These are phyloP conservation scores for Pseudoperonospora humuli DNA, from an alignment of 352 stramenopile genomes.

Conservation along the genomic window DNA sequence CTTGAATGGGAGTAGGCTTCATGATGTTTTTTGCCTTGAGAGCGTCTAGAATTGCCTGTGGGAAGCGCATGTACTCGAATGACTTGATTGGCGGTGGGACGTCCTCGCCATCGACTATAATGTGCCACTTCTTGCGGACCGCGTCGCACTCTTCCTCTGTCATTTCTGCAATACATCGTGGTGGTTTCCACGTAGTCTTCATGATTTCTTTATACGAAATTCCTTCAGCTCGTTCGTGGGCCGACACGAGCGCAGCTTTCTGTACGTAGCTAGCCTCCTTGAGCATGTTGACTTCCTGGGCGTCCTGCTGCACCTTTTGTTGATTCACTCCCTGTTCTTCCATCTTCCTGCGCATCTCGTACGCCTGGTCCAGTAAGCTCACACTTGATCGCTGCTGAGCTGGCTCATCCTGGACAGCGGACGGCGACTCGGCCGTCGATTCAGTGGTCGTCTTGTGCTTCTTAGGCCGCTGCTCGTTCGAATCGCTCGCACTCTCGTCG, in stretches of 20 bases:
- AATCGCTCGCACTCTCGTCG: constrained; percentile 12
- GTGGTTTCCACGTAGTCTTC: constrained; percentile 88
- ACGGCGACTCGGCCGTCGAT: not conserved
- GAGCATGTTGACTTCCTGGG: constrained; percentile 89
- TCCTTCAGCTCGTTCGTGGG: constrained; percentile 87
- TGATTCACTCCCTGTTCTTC: constrained; percentile 75
- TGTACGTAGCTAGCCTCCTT: constrained; percentile 94
- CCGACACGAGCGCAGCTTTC: constrained; percentile 92
- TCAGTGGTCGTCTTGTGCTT: constrained; percentile 14
- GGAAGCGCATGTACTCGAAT: constrained; percentile 97
- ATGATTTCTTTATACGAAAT: constrained; percentile 89
- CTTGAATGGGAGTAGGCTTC: constrained; percentile 96
- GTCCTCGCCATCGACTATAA: constrained; percentile 94
- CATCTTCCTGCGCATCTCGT: constrained; percentile 73
- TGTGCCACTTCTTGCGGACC: constrained; percentile 97
- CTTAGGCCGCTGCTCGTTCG: constrained; percentile 7
- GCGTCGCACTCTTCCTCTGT: constrained; percentile 82
- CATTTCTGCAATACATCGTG: constrained; percentile 80
- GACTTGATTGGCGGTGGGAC: constrained; percentile 94
- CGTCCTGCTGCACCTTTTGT: constrained; percentile 70
- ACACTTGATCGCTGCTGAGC: constrained; percentile 44
- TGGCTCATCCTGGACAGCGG: not conserved
- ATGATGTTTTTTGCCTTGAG: constrained; percentile 95
- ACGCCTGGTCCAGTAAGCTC: constrained; percentile 76
- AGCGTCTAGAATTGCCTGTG: constrained; percentile 85